phyloP scores from a whole-genome alignment of 331 rosid species.

The Cydonia oblonga region DNA sequence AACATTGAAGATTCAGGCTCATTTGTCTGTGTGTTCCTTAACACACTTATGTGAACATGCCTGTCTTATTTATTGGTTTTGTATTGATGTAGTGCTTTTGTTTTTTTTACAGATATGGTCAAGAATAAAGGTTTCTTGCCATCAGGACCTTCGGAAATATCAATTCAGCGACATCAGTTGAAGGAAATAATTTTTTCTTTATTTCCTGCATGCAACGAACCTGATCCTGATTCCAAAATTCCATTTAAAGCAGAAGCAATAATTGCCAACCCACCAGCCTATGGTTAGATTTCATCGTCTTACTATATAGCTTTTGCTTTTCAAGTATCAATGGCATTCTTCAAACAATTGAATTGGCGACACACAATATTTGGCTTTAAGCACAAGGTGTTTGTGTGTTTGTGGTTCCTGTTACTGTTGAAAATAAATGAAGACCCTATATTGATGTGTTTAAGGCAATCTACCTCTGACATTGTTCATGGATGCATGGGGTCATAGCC shows the following conservation, averaged over 20 bases:
- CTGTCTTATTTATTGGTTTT: neutral
- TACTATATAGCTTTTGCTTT: neutral
- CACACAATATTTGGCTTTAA: neutral
- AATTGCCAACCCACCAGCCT: constrained; percentile 94
- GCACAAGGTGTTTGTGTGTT: neutral
- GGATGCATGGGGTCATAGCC: neutral
- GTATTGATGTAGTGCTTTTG: neutral
- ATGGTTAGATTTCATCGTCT: constrained; percentile 49
- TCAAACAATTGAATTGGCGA: neutral
- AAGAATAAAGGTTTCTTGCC: constrained; percentile 96
- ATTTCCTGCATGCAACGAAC: constrained; percentile 72
- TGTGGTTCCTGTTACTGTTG: neutral
- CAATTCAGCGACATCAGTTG: constrained; percentile 63
- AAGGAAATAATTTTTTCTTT: constrained; percentile 57
- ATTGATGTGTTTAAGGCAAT: neutral
- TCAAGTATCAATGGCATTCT: neutral
- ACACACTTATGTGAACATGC: neutral
- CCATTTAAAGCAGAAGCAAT: constrained; percentile 65
- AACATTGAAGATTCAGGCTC: too few species aligned
- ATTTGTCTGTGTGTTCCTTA: too few species aligned
- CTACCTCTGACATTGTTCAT: neutral
- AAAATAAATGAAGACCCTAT: neutral
- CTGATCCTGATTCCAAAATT: constrained; percentile 52
- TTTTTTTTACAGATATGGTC: constrained; percentile 78
- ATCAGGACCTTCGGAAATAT: constrained; percentile 85